These are phyloP conservation scores for Cubamyces sp. DNA, from an alignment of 768 basidiomycete species.

Conservation along the genomic window DNA sequence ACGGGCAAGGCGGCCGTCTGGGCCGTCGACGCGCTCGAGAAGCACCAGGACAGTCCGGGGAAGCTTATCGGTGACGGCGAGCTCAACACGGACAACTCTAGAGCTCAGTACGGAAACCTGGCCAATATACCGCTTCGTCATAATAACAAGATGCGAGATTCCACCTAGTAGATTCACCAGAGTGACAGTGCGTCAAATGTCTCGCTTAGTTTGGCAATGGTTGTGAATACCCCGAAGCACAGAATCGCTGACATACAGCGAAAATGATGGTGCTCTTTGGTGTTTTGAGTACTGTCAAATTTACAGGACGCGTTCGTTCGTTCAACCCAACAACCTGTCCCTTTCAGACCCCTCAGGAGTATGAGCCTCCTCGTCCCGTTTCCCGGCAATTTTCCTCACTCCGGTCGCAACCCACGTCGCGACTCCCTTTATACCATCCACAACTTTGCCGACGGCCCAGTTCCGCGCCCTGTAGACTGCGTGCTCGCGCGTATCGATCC, in stretches of 20 bases:
- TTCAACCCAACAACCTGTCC: slow-evolving; percentile 30
- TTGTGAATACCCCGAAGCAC: too few species aligned
- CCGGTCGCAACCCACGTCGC: background rate
- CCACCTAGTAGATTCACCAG: too few species aligned
- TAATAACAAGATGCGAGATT: too few species aligned
- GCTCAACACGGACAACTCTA: slow-evolving; percentile 12
- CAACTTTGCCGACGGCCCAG: slow-evolving; percentile 32
- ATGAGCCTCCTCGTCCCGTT: slow-evolving; percentile 13
- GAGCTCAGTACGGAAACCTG: too few species aligned
- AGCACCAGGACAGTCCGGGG: slow-evolving; percentile 30
- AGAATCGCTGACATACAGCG: too few species aligned
- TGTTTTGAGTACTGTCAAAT: too few species aligned
- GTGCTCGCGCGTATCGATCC: slow-evolving; percentile 48
- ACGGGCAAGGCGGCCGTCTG: slow-evolving; percentile 39
- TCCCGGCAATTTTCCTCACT: slow-evolving; percentile 11
- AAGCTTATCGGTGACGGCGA: slow-evolving; percentile 26
- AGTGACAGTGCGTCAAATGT: too few species aligned
- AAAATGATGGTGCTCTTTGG: too few species aligned
- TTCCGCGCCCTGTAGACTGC: slow-evolving; percentile 36
- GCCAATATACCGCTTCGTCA: too few species aligned
- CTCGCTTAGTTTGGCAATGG: too few species aligned
- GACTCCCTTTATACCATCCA: background rate
- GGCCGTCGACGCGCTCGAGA: slow-evolving; percentile 40
- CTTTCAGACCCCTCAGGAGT: slow-evolving; percentile 24
- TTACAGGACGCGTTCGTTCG: background rate